Evolutionary conservation across 768 basidiomycete genomes (phyloP).

Genomic region (Termitomyces sp.): DNA sequence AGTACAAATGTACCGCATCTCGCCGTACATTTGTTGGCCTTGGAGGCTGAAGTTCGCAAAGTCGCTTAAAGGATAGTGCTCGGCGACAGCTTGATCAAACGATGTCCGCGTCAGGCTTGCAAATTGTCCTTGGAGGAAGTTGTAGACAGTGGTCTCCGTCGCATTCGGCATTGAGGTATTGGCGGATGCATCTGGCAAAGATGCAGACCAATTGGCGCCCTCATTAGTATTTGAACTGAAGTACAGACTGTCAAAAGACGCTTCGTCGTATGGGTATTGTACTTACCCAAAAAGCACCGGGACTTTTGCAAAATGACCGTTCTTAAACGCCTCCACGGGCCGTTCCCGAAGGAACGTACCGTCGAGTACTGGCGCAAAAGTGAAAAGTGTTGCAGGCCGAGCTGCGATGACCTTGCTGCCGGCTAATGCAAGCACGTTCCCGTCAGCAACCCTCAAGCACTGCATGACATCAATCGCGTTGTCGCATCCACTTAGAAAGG

Average conservation of each 20-base stretch:
- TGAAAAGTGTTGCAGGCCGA: conserved; percentile 28
- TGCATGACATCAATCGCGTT: conserved; percentile 16
- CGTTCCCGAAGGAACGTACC: conserved; percentile 27
- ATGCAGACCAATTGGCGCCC: conserved; percentile 34
- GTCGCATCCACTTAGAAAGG: conserved; percentile 15
- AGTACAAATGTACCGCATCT: conserved; percentile 38
- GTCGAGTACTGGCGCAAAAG: conserved; percentile 35
- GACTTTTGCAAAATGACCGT: conserved; percentile 31
- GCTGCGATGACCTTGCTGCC: conserved; percentile 25
- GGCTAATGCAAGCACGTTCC: conserved; percentile 24
- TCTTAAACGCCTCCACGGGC: conserved; percentile 34
- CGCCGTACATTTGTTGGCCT: conserved; percentile 42
- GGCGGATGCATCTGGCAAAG: conserved; percentile 26
- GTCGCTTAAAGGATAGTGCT: conserved; percentile 28
- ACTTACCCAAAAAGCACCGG: conserved; percentile 36
- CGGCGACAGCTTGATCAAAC: conserved; percentile 23
- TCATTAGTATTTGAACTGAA: conserved; percentile 37
- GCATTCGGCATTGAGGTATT: conserved; percentile 35
- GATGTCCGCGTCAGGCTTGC: conserved; percentile 23
- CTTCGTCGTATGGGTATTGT: neutral
- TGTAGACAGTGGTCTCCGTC: conserved; percentile 33
- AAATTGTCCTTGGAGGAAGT: conserved; percentile 37
- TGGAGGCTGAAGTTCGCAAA: conserved; percentile 32
- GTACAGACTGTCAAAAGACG: neutral
- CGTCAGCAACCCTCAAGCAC: conserved; percentile 28